A percentile compares a stretch with the other conserved stretches of the same genome.
phyloP scores from a whole-genome alignment of 139 green algal species.

The Tetraselmis striata region DNA sequence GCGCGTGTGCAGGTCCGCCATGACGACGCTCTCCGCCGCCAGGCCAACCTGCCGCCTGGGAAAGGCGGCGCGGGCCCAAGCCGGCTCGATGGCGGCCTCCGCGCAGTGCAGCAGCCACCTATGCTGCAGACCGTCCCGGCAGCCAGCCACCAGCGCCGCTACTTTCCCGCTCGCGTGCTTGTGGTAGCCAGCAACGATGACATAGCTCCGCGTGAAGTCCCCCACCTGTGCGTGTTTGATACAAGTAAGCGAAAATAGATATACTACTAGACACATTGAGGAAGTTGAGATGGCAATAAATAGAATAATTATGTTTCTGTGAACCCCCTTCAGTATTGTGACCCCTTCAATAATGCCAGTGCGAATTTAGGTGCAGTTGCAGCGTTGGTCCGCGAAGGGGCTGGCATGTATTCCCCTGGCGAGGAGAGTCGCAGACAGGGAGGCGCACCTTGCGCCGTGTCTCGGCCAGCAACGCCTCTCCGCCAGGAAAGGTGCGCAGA shows the following conservation, averaged over 20 bases:
- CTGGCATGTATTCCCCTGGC: not conserved
- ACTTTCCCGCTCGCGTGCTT: not conserved
- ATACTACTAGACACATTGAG: not conserved
- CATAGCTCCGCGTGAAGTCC: not conserved
- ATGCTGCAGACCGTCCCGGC: not conserved
- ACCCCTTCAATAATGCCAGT: too few species aligned
- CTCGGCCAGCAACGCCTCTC: not conserved
- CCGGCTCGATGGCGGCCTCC: not conserved
- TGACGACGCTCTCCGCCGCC: not conserved
- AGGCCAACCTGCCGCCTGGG: not conserved
- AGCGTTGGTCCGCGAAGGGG: not conserved
- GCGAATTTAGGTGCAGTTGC: too few species aligned
- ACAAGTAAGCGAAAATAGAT: not conserved
- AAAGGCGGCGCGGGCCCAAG: not conserved
- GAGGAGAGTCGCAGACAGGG: not conserved
- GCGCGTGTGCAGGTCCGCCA: not conserved
- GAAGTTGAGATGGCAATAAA: too few species aligned
- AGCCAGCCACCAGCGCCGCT: not conserved
- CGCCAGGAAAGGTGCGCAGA: not conserved
- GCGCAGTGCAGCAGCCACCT: not conserved
- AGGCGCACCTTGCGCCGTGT: not conserved
- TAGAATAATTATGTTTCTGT: too few species aligned
- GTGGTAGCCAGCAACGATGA: not conserved
- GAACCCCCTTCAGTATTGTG: too few species aligned
- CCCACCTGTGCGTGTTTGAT: not conserved